Evolutionary conservation across 441 rosid genomes (phyloP), one percentile per base, ranked within the genome.

Genomic region (Erodium chrysanthum): DNA sequence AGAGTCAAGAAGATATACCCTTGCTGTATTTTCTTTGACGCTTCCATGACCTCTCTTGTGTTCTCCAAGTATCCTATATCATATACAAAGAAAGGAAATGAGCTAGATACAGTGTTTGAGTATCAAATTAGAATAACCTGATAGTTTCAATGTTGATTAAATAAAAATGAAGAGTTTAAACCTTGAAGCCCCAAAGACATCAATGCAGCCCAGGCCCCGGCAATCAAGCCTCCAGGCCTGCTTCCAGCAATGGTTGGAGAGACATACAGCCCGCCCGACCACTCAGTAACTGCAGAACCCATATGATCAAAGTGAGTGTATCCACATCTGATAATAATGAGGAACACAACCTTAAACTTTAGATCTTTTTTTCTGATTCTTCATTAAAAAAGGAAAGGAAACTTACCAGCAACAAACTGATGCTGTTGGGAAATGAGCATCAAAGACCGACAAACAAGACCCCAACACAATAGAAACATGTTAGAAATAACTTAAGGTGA

Each of bases 201-300:
- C 92, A 92, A 82, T 75, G 98, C 95, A 4, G 96, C 95, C 99
- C 98, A 95, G 71, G 97, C 97, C 63, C 97, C 90, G 37, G 95
- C 97, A 80, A 92, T 90, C 75, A 92, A 71, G 71, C 87, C 74
- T 58, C 98, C 95, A 56, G 97, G 97, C 77, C 95, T 80, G 79
- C 99, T 95, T 77, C 99, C 96, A 64, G 97, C 97, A 50, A 86
- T 80, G 35, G 96, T 91, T 68, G 97, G 99, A 69, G 97, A 90
- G 52, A 91, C 78, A 69, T 88, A 95, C 31, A 95, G 85, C 71
- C 99, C 96, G 73, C 96, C 97, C 46, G 97, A 85, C 97, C 99
- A 95, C 81, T 88, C 99, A 8, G 96, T 87, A 70, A 94, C 97
- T 87, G 84, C 79, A 78, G 27, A 69, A 75, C 71, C 33, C 17